Evolutionary conservation across 2,329 filamentous ascomycete species (phyloP).

Genomic region (Lachnellula occidentalis): DNA sequence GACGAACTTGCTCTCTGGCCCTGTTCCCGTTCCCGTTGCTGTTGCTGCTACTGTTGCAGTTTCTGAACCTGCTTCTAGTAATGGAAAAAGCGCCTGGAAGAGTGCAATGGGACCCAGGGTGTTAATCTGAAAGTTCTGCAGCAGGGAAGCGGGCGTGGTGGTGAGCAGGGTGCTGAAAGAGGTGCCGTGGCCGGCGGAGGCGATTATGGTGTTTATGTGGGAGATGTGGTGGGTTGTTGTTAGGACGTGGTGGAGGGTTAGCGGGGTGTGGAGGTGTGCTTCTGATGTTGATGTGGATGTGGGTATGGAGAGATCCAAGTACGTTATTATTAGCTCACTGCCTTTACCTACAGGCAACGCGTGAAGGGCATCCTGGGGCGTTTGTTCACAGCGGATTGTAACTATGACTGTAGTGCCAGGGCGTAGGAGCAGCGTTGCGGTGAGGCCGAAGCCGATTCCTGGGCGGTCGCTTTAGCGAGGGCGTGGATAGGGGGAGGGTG

Average conservation of each 20-base stretch:
- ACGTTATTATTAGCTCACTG: slow-evolving; percentile 35
- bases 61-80: slow-evolving; percentile 34
- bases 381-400: slow-evolving; percentile 31
- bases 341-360: slow-evolving; percentile 11
- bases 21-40: slow-evolving; percentile 22
- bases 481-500: slow-evolving; percentile 1
- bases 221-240: slow-evolving; percentile 29
- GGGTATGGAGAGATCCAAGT: slow-evolving; percentile 22
- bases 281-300: too few species aligned
- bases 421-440: slow-evolving; percentile 31
- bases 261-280: neutral
- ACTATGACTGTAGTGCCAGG: slow-evolving; percentile 37
- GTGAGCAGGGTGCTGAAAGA: slow-evolving; percentile 27
- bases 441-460: slow-evolving; percentile 32
- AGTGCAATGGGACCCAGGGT: slow-evolving; percentile 38
- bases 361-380: slow-evolving; percentile 24
- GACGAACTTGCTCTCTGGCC: slow-evolving; percentile 27
- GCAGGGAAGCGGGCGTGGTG: slow-evolving; percentile 34
- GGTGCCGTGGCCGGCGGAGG: slow-evolving; percentile 42
- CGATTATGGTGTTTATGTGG: slow-evolving; percentile 44
- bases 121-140: slow-evolving; percentile 39
- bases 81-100: slow-evolving; percentile 38
- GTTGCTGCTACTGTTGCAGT: too few species aligned
- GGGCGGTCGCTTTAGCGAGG: neutral
- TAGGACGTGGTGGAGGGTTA: slow-evolving; percentile 4